Conservation (phyloP, 768 basidiomycete species). For the Boletus rufocinnamomeus region DNA sequence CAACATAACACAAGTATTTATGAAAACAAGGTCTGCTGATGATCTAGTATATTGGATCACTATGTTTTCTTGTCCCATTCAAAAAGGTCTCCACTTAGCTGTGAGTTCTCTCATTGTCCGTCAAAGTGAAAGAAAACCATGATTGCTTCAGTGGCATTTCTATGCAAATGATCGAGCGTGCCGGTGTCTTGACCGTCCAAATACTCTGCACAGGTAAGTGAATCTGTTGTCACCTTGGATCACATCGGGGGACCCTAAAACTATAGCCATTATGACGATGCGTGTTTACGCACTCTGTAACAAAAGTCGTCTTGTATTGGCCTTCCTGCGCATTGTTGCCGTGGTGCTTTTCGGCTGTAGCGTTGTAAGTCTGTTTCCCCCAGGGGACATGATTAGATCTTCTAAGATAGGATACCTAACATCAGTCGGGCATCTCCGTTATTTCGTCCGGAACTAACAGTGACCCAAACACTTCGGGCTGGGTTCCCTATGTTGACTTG, state of each 20-base stretch:
- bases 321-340: not conserved
- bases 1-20: slow-evolving; percentile 38
- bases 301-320: slow-evolving; percentile 9
- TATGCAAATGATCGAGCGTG: not conserved
- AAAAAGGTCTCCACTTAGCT: not conserved
- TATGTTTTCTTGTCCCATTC: not conserved
- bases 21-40: slow-evolving; percentile 6
- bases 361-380: slow-evolving; percentile 7
- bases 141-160: slow-evolving; percentile 3
- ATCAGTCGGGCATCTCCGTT: slow-evolving; percentile 16
- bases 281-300: slow-evolving; percentile 25
- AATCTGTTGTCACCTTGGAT: not conserved
- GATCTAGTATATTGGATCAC: slow-evolving; percentile 3
- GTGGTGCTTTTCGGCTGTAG: not conserved
- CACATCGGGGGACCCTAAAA: not conserved
- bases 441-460: not conserved
- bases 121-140: not conserved
- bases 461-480: not conserved
- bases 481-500: not conserved
- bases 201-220: slow-evolving; percentile 12
- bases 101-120: slow-evolving; percentile 7
- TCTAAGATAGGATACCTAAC: not conserved
- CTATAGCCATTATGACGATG: slow-evolving; percentile 21
- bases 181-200: slow-evolving; percentile 11
- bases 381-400: too few relatives aligned